A percentile compares a stretch with the other conserved stretches of the same genome.
These are phyloP conservation scores for Rhizophagus sp. DNA, from an alignment of 192 early-diverging fungal species.

Conservation along the genomic window DNA sequence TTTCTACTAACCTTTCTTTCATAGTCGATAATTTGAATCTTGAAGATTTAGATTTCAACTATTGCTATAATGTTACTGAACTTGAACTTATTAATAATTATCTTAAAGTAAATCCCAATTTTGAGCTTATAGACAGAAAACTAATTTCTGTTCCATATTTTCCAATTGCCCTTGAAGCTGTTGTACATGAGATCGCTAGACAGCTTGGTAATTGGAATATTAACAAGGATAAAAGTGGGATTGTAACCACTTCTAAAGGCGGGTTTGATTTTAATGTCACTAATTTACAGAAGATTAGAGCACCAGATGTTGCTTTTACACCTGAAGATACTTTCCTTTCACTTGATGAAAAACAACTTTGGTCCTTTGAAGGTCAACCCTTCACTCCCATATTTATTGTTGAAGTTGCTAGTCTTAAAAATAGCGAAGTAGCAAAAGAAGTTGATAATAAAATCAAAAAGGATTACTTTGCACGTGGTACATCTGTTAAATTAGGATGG, in stretches of 20 bases:
- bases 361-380: slow-evolving; percentile 15
- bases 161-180: slow-evolving; percentile 5
- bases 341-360: slow-evolving; percentile 17
- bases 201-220: slow-evolving; percentile 30
- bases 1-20: too few relatives aligned
- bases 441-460: too few relatives aligned
- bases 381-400: slow-evolving; percentile 26
- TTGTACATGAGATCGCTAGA: background rate
- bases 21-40: background rate
- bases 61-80: slow-evolving; percentile 7
- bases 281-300: background rate
- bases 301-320: slow-evolving; percentile 23
- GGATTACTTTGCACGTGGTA: too few relatives aligned
- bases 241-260: too few relatives aligned
- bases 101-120: background rate
- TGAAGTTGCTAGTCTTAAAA: background rate
- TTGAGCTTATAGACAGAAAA: slow-evolving; percentile 8
- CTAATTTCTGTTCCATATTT: slow-evolving; percentile 13
- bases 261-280: too few relatives aligned
- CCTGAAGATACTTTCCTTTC: background rate
- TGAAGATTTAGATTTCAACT: background rate
- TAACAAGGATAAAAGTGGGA: background rate
- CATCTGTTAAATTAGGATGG: too few relatives aligned
- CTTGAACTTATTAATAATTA: slow-evolving; percentile 17
- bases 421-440: too few relatives aligned